Conservation (phyloP, 1,284 basidiomycete genomes). For the Rhodotorula sp. region DNA sequence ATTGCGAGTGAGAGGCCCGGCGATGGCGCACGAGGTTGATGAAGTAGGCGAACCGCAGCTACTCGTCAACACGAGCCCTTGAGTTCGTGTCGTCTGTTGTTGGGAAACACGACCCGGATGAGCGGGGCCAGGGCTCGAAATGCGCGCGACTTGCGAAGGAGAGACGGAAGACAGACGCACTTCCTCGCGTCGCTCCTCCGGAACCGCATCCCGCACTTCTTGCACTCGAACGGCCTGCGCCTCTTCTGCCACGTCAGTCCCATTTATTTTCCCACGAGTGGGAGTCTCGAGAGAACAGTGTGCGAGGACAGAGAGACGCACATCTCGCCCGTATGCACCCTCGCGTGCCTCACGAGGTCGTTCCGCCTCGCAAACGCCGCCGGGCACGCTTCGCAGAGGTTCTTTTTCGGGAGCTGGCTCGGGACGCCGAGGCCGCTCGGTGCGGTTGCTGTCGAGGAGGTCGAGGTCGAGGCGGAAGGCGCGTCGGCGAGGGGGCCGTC, state of each 20-base stretch:
- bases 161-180: not conserved
- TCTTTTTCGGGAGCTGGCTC: not conserved
- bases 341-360: conserved; percentile 12
- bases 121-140: not conserved
- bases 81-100: not conserved
- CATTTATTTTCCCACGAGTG: too few species aligned
- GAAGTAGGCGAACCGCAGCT: not conserved
- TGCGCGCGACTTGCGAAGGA: not conserved
- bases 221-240: conserved; percentile 22
- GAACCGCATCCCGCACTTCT: conserved; percentile 13
- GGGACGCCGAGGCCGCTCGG: not conserved
- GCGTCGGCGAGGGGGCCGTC: not conserved
- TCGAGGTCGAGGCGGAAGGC: not conserved
- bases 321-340: conserved; percentile 22
- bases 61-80: not conserved
- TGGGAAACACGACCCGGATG: not conserved
- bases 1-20: not conserved
- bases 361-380: conserved; percentile 13
- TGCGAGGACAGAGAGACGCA: conserved; percentile 10
- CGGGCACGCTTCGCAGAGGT: not conserved
- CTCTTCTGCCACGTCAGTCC: too few species aligned
- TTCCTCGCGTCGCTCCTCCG: conserved; percentile 5
- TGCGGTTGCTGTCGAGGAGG: not conserved
- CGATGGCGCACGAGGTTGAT: not conserved
- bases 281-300: too few species aligned